Evolutionary conservation across 257 asterid genomes (phyloP).

Genomic region (Lycium barbarum): DNA sequence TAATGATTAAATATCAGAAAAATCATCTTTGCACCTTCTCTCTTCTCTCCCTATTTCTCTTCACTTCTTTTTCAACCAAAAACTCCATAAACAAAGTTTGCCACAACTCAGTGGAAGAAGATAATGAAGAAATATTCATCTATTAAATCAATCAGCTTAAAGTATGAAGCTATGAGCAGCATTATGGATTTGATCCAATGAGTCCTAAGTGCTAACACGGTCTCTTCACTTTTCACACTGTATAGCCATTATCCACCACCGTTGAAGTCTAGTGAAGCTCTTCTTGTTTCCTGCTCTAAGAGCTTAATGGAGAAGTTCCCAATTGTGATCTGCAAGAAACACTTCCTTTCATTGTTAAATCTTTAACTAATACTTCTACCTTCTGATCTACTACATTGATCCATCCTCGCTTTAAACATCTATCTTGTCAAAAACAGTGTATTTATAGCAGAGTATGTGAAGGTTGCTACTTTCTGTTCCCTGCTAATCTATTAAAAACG

Average conservation of each 20-base stretch:
- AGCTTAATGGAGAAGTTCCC: not conserved
- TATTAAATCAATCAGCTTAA: not conserved
- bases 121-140: not conserved
- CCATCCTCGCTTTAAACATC: not conserved
- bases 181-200: not conserved
- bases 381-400: conserved; percentile 12
- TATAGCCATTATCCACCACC: too few relatives aligned
- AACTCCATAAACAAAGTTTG: not conserved
- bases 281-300: not conserved
- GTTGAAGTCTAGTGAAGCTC: not conserved
- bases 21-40: not conserved
- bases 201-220: not conserved
- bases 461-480: not conserved
- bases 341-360: not conserved
- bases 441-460: not conserved
- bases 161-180: not conserved
- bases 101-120: too few relatives aligned
- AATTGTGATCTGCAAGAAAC: not conserved
- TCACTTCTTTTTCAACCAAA: not conserved
- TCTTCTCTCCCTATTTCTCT: not conserved
- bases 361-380: conserved; percentile 8
- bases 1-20: not conserved
- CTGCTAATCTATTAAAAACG: not conserved
- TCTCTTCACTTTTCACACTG: not conserved
- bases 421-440: not conserved